Conservation (phyloP, 2,329 filamentous ascomycete genomes). For the Cadophora malorum region DNA sequence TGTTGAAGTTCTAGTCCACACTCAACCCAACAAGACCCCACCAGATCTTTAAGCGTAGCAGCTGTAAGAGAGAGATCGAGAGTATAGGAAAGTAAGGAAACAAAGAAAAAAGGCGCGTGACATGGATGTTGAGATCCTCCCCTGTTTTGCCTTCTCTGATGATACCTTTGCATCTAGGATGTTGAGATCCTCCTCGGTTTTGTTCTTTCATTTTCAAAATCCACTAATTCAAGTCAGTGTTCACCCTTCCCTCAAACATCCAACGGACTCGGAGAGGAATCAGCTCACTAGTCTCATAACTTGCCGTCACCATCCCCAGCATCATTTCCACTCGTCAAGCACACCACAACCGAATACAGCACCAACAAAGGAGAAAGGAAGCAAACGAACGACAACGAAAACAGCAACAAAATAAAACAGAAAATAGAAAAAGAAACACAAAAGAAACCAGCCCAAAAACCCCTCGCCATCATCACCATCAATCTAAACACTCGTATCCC, state of each 20-base stretch:
- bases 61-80: too few relatives aligned
- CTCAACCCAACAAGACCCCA: too few relatives aligned
- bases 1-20: slow-evolving; percentile 28
- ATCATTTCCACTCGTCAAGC: too few relatives aligned
- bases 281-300: too few relatives aligned
- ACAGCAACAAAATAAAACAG: not conserved
- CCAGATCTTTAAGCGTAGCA: too few relatives aligned
- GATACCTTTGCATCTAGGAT: not conserved
- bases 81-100: not conserved
- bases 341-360: too few relatives aligned
- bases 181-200: slow-evolving; percentile 13
- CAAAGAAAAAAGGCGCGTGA: not conserved
- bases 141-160: not conserved
- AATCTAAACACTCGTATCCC: slow-evolving; percentile 54
- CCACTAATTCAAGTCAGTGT: too few relatives aligned
- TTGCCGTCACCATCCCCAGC: too few relatives aligned
- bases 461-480: slow-evolving; percentile 6
- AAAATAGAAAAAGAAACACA: not conserved
- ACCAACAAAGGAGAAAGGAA: not conserved
- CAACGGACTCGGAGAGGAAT: too few relatives aligned
- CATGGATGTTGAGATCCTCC: too few relatives aligned
- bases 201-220: too few relatives aligned
- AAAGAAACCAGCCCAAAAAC: slow-evolving; percentile 29
- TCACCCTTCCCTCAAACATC: too few relatives aligned
- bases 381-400: not conserved